phyloP scores from a whole-genome alignment of 441 rosid genomes.

The Erodium moschatum region DNA sequence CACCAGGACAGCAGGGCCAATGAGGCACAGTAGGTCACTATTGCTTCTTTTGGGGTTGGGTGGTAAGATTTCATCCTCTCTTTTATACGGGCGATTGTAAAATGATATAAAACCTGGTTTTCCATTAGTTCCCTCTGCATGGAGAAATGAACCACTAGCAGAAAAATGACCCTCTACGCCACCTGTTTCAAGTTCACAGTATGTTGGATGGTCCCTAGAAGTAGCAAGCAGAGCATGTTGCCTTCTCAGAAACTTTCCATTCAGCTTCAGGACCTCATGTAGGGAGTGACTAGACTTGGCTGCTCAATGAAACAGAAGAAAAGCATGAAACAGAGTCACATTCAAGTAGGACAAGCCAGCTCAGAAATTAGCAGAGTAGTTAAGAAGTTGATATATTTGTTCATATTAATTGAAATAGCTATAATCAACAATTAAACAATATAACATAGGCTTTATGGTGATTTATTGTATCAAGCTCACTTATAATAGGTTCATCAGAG shows the following conservation, averaged over 20 bases:
- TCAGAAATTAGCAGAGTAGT: background rate
- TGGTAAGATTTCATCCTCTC: slow-evolving; percentile 26
- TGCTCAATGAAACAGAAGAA: slow-evolving; percentile 23
- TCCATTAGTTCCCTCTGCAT: slow-evolving; percentile 46
- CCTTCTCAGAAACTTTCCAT: slow-evolving; percentile 25
- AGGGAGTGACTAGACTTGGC: slow-evolving; percentile 27
- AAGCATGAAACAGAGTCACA: slow-evolving; percentile 16
- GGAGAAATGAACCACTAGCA: slow-evolving; percentile 28
- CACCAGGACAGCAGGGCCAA: slow-evolving; percentile 85
- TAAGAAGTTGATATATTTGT: slow-evolving; percentile 8
- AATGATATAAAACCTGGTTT: slow-evolving; percentile 77
- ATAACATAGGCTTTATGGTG: background rate
- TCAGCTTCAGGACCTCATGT: slow-evolving; percentile 26
- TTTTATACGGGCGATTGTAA: slow-evolving; percentile 47
- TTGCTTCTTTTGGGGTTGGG: slow-evolving; percentile 31
- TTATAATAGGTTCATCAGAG: slow-evolving; percentile 1
- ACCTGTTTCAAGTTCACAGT: slow-evolving; percentile 29
- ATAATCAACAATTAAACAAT: background rate
- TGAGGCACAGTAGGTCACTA: slow-evolving; percentile 61
- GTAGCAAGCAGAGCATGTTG: slow-evolving; percentile 29
- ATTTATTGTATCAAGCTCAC: background rate
- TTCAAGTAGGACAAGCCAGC: slow-evolving; percentile 6
- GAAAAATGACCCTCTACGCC: slow-evolving; percentile 31
- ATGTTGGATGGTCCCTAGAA: slow-evolving; percentile 36
- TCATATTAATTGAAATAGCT: slow-evolving; percentile 4